phyloP scores from a whole-genome alignment of 2,329 filamentous ascomycete species.

The Dothistroma pini region DNA sequence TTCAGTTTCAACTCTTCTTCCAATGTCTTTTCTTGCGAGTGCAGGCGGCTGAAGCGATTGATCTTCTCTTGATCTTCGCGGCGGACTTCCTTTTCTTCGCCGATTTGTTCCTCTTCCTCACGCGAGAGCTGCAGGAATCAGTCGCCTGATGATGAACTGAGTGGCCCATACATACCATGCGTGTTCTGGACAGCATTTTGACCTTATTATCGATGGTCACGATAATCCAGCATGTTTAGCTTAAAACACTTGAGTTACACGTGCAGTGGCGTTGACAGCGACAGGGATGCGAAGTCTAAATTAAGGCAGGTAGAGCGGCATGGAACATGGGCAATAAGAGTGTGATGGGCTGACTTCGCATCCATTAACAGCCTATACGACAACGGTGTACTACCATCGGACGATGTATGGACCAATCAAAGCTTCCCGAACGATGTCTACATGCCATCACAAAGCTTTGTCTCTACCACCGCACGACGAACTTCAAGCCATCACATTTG shows the following conservation, averaged over 20 bases:
- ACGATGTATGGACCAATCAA: no score
- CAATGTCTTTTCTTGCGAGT: constrained; percentile 75
- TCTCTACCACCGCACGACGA: no score
- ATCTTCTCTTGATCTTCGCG: constrained; percentile 98
- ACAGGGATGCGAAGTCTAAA: neutral
- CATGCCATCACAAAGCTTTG: no score
- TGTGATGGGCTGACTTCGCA: no score
- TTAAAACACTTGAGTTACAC: neutral
- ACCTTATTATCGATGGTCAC: neutral
- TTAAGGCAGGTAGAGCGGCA: neutral
- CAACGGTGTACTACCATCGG: no score
- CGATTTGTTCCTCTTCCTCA: constrained; percentile 76
- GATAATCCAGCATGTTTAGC: neutral
- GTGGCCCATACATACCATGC: constrained; percentile 39
- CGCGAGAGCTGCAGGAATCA: constrained; percentile 69
- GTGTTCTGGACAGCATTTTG: constrained; percentile 39
- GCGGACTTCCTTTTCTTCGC: constrained; percentile 87
- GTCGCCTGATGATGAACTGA: neutral
- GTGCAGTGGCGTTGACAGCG: neutral
- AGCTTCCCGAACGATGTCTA: no score
- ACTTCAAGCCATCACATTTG: no score
- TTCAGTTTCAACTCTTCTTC: constrained; percentile 79
- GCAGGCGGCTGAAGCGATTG: constrained; percentile 92
- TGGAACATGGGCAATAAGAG: neutral
- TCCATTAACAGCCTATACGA: no score